Evolutionary conservation across 345 rosid genomes (phyloP).

Genomic region (Ceriops zippeliana): DNA sequence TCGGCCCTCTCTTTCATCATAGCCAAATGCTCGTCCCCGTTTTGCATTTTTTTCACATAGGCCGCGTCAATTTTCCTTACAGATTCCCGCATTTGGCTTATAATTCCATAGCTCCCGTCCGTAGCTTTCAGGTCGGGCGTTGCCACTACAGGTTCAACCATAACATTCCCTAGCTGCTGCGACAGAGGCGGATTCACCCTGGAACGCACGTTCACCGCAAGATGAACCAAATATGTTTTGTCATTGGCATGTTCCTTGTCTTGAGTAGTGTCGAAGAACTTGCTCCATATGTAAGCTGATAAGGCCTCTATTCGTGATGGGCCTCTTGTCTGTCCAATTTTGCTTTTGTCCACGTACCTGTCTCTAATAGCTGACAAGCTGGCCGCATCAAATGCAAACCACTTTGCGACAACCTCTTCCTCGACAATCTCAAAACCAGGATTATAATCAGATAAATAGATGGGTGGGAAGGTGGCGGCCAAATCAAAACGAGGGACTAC

Average conservation of each 20-base stretch:
- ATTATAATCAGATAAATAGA: background rate
- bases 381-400: background rate
- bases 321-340: too few species aligned
- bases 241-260: background rate
- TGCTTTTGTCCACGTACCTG: background rate
- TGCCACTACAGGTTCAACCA: background rate
- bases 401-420: background rate
- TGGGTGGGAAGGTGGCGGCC: background rate
- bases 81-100: background rate
- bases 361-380: background rate
- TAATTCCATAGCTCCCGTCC: background rate
- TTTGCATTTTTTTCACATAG: background rate
- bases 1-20: background rate
- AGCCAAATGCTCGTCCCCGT: background rate
- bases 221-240: background rate
- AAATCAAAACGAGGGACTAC: background rate
- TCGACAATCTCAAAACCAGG: background rate
- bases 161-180: background rate
- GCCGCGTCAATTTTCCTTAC: background rate
- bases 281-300: background rate
- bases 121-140: background rate
- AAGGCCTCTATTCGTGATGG: background rate
- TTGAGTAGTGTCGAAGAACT: background rate
- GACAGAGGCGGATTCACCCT: slow-evolving; percentile 3
- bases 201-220: background rate